Evolutionary conservation across 139 green algal species (phyloP), one percentile per base, ranked within the genome.

Genomic region (Micractinium sp.): DNA sequence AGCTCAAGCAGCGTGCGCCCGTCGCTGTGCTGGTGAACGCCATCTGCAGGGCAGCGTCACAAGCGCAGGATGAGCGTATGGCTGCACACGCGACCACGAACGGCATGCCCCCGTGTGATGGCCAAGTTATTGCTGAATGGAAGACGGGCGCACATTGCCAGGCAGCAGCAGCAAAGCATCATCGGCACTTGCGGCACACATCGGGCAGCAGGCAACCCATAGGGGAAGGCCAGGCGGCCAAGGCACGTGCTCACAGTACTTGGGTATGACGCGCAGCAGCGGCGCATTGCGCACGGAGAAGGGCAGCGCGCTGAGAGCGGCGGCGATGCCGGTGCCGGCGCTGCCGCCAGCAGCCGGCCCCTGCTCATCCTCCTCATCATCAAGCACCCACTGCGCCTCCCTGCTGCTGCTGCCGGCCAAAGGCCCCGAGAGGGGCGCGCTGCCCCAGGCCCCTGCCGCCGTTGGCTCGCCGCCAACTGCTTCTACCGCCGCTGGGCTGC

Each of bases 191-290:
- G 47, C 47, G 9, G 47, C 47, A 56, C 47, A 56, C 47, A 56
- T n/a, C n/a, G n/a, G 47, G 47, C 47, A 56, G 47, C 47, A 56
- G 47, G 47, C 47, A 56, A 56, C 7, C 47, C 47, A 56, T 9
- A 56, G 47, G 7, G 47, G 47, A 56, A 56, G 47, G 47, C 47
- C 47, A 56, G 5, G 47, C 47, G 47, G 47, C n/a, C n/a, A n/a
- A n/a, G n/a, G n/a, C n/a, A n/a, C n/a, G 47, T 56, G 47, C 93
- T 94, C 84, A 96, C 94, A 95, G 85, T 92, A 96, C 20, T 80
- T 79, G 12, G 95, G 93, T 31, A 97, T 90, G 38, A 93, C 91
- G 9, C 20, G 56, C 9, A 95, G 91, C 39, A 97, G 86, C 5
- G 87, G 88, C 33, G 90, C 89, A 79, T 96, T 92, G 25, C 91